Evolutionary conservation across 352 stramenopile genomes (phyloP), one percentile per base, ranked within the genome.

Genomic region (Globisporangium middletonii): DNA sequence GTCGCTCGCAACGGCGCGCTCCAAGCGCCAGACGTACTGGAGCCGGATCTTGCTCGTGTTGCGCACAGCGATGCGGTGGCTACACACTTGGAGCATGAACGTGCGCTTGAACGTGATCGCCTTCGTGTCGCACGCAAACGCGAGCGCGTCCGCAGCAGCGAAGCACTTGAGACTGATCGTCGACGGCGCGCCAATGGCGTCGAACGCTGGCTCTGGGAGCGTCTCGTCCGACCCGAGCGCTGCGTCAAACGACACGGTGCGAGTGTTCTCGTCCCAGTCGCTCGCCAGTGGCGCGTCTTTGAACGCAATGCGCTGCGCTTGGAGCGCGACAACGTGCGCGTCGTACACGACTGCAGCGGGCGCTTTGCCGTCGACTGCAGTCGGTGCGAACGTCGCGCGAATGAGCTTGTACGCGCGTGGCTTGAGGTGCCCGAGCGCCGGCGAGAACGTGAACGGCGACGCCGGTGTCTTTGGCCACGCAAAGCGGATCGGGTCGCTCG

Each of bases 81-180:
- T 86, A 54, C 81, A 94, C 18, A 84, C 71, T 61, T 96, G 87
- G 16, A 96, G 65, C 83, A 96, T 96, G 54, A 94, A 94, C 8
- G 86, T 96, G 37, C 69, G 77, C 16, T 86, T 79, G 49, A 96
- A 96, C 1, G 63, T 35, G 23, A 96, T 80, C 16, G 60, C 59
- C 4, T 59, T 73, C 2, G 67, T 84, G 47, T 92, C 76, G 48
- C 77, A 92, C 30, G 78, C 70, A 47, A 86, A 94, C 1, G 64
- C 26, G 6, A 88, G 53, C 2, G 56, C 38, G 57, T 95, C 86
- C 15, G 83, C 85, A 16, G 73, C 73, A 15, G 82, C 86, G 55
- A 88, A 93, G 50, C 81, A 89, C 4, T 55, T 76, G 53, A 92
- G 52, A 2, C 57, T 64, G 33, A 92, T 60, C 5, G 65, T 55